These are phyloP conservation scores for Microdochium bolleyi DNA, from an alignment of 2,329 filamentous ascomycete genomes.

Conservation along the genomic window DNA sequence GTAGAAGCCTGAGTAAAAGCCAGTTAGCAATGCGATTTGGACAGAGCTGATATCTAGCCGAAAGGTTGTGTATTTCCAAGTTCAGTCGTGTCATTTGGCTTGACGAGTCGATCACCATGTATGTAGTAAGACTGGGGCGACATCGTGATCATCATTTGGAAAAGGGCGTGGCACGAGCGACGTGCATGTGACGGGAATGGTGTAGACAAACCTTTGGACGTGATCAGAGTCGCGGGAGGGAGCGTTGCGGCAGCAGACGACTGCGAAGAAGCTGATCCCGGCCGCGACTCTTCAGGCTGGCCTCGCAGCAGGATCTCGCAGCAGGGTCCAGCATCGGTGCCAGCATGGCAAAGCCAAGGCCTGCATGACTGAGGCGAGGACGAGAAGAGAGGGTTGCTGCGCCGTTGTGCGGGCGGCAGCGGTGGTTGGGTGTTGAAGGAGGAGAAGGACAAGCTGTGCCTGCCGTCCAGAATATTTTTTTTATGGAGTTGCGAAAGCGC, in stretches of 20 bases:
- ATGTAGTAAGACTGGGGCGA: constrained; percentile 50
- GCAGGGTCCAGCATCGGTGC: no score
- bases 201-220: constrained; percentile 10
- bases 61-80: constrained; percentile 5
- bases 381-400: no score
- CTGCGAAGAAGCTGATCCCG: no score
- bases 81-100: constrained; percentile 42
- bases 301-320: no score
- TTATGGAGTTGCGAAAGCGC: background rate
- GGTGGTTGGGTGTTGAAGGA: background rate
- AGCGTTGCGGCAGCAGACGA: background rate
- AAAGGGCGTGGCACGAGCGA: constrained; percentile 1
- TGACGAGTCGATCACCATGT: constrained; percentile 49
- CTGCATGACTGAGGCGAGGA: no score
- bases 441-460: background rate
- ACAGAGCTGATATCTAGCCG: background rate
- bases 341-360: no score
- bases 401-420: no score
- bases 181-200: constrained; percentile 4
- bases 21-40: background rate
- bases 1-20: constrained; percentile 8
- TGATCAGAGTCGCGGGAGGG: background rate
- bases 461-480: background rate
- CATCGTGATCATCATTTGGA: constrained; percentile 45
- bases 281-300: no score